Evolutionary conservation across 805 yeast genomes (phyloP).

Genomic region (Kodamaea kakaduensis): DNA sequence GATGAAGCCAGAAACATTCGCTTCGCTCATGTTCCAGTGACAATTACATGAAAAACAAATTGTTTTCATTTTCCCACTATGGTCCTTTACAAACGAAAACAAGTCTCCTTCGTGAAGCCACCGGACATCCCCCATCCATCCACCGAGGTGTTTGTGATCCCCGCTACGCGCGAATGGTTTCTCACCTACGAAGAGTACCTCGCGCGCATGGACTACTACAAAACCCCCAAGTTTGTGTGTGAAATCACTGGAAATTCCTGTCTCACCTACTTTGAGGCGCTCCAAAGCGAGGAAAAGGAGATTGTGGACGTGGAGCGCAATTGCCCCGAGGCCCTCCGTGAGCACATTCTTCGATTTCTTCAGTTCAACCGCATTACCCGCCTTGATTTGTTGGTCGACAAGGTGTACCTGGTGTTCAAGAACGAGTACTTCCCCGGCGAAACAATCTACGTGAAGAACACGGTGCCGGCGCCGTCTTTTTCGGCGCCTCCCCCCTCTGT

Average conservation of each 20-base stretch:
- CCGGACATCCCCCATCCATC: constrained; percentile 56
- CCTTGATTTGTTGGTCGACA: constrained; percentile 83
- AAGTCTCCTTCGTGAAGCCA: constrained; percentile 56
- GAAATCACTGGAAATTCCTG: constrained; percentile 94
- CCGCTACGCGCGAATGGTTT: constrained; percentile 89
- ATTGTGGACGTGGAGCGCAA: constrained; percentile 64
- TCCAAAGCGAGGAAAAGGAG: constrained; percentile 59
- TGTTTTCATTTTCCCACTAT: constrained; percentile 25
- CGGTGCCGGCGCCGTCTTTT: neutral
- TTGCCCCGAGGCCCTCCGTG: constrained; percentile 89
- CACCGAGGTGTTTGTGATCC: constrained; percentile 74
- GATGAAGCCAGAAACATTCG: no score
- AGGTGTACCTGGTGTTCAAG: constrained; percentile 72
- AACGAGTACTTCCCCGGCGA: constrained; percentile 92
- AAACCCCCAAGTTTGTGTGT: constrained; percentile 79
- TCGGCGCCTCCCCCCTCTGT: neutral
- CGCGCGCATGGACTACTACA: constrained; percentile 66
- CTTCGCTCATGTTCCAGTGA: no score
- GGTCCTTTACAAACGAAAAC: constrained; percentile 77
- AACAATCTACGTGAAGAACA: constrained; percentile 53
- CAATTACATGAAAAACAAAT: constrained; percentile 3
- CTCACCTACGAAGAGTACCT: constrained; percentile 70
- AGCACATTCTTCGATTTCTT: constrained; percentile 81
- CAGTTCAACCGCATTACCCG: constrained; percentile 81
- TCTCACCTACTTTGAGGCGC: constrained; percentile 86